phyloP scores from a whole-genome alignment of 2,329 filamentous ascomycete genomes.

The Pezicula radicicola region DNA sequence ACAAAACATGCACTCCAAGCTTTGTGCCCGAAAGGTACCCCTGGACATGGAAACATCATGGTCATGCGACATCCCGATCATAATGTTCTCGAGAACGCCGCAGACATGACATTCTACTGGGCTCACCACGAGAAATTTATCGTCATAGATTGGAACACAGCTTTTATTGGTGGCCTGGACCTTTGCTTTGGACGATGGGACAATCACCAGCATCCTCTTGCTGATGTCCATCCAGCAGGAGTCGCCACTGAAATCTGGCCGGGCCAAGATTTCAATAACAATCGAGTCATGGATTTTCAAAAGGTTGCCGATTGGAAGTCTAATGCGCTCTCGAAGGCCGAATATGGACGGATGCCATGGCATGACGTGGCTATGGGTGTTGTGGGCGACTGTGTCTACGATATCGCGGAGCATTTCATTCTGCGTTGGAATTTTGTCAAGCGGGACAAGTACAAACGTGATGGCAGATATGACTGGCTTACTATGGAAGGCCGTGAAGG shows the following conservation, averaged over 20 bases:
- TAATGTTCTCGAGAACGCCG: conserved; percentile 88
- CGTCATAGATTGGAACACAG: conserved; percentile 85
- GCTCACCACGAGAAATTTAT: conserved; percentile 98
- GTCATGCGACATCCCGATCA: conserved; percentile 93
- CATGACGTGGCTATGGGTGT: conserved; percentile 92
- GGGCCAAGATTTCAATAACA: conserved; percentile 98
- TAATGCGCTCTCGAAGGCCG: conserved; percentile 87
- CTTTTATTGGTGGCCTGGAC: conserved; percentile 92
- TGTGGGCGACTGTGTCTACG: conserved; percentile 85
- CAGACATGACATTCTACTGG: conserved; percentile 97
- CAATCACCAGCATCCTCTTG: conserved; percentile 75
- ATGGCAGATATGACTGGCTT: conserved; percentile 81
- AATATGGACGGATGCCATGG: conserved; percentile 96
- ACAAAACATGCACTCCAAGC: conserved; percentile 82
- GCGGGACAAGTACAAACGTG: conserved; percentile 95
- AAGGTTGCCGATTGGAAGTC: conserved; percentile 88
- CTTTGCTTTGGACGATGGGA: conserved; percentile 97
- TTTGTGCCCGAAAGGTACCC: conserved; percentile 77
- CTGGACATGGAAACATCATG: conserved; percentile 83
- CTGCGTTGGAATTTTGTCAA: conserved; percentile 96
- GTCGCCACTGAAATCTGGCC: conserved; percentile 85
- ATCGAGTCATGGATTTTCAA: conserved; percentile 92
- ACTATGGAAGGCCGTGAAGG: conserved; percentile 72
- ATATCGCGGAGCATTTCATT: conserved; percentile 94
- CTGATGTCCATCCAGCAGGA: conserved; percentile 84